Base-by-base conservation (phyloP, 306 rosid genomes). In the Cucurbita maxima region DNA sequence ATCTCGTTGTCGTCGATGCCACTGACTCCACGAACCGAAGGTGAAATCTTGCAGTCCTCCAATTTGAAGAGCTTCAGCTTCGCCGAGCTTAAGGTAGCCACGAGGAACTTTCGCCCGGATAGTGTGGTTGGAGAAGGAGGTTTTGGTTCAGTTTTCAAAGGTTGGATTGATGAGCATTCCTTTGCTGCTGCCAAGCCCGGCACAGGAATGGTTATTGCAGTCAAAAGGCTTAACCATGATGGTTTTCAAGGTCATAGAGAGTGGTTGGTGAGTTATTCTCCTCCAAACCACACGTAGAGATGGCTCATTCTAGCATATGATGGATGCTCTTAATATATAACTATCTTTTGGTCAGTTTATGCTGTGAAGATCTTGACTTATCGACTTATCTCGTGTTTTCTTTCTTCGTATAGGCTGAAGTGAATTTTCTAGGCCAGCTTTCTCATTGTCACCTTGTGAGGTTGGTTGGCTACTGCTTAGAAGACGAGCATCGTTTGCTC, bases 111-210 rank as follows among this genome's bases (percentile, higher is more conserved):
- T 71, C 89, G 89, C 16, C 89, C 86, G 0, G 87, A 88, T 55
- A 86, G 87, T 45, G 88, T 88, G 52, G 78, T 88, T 22, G 94
- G 94, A 76, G 87, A 86, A 84, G 94, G 94, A 48, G 94, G 94
- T 45, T 86, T 88, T 56, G 90, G 94, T 61, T 86, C 87, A 9
- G 90, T 88, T 60, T 88, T 82, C 76, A 88, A 88, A 73, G 94
- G 94, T 14, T 88, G 94, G 94, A 86, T 88, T 16, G 87, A 86
- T 73, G 87, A 88, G 77, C 70, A 82, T 62, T 61, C 87, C 5
- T 58, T 81, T 72, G 76, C 73, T 68, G 83, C 94, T 63, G 18
- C 89, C 62, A 88, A 78, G 80, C 88, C 94, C 1, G 90, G 88
- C 58, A 84, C 88, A 14, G 90, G 94, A 73, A 76, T 86, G 50